These are phyloP conservation scores for Leishmania guyanensis DNA, from an alignment of 208 protist genomes.

Conservation along the genomic window DNA sequence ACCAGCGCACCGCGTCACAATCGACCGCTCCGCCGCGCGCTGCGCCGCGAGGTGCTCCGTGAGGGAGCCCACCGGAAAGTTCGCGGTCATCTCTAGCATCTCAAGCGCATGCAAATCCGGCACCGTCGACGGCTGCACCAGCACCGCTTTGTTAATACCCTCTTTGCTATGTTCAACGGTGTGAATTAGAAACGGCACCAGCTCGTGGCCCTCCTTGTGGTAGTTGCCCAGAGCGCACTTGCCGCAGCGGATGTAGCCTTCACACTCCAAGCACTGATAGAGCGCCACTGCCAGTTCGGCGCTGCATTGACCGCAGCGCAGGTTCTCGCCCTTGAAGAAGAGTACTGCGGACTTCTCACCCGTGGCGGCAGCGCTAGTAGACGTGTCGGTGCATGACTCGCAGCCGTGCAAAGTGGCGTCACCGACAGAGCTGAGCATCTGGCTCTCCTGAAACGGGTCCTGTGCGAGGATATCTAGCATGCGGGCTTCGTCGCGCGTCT, in stretches of 20 bases:
- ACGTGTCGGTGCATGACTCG: conserved; percentile 30
- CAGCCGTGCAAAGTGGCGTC: conserved; percentile 13
- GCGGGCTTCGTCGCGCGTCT: conserved; percentile 55
- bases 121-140: conserved; percentile 58
- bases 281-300: conserved; percentile 59
- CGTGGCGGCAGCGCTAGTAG: conserved; percentile 8
- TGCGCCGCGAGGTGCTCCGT: conserved; percentile 34
- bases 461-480: conserved; percentile 64
- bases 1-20: conserved; percentile 17
- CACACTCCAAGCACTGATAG: conserved; percentile 65
- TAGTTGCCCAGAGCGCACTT: conserved; percentile 73
- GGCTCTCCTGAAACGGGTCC: conserved; percentile 54
- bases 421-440: conserved; percentile 32
- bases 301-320: conserved; percentile 63
- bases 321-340: conserved; percentile 42
- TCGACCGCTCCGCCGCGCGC: conserved; percentile 33
- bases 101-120: conserved; percentile 69
- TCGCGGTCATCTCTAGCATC: conserved; percentile 72
- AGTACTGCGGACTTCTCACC: conserved; percentile 34
- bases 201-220: conserved; percentile 58
- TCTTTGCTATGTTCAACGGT: conserved; percentile 51
- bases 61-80: conserved; percentile 68
- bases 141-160: conserved; percentile 35
- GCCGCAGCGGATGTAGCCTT: conserved; percentile 61
- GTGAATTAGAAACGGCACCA: conserved; percentile 67